phyloP scores from a whole-genome alignment of 768 basidiomycete species.

The Lyophyllum shimeji region DNA sequence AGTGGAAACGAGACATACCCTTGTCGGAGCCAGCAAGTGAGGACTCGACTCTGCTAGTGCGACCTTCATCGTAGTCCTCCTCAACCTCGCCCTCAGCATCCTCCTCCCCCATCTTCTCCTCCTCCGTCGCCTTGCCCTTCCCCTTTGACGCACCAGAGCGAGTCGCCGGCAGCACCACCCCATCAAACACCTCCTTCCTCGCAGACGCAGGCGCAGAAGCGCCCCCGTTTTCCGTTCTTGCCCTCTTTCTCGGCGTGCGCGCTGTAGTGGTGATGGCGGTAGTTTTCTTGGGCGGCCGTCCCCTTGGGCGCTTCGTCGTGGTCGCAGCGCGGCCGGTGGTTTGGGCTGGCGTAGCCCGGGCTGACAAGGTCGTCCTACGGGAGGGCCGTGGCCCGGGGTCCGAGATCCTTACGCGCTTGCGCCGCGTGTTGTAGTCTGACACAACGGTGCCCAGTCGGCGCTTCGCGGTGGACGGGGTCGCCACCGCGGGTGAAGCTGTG shows the following conservation, averaged over 20 bases:
- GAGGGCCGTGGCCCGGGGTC: conserved; percentile 12
- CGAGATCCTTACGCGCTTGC: conserved; percentile 14
- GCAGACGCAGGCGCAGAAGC: conserved; percentile 2
- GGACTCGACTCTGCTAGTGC: conserved; percentile 11
- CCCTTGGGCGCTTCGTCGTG: conserved; percentile 8
- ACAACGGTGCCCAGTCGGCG: conserved; percentile 12
- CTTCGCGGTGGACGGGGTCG: conserved; percentile 1
- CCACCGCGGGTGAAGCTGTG: not conserved
- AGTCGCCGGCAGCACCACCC: conserved; percentile 10
- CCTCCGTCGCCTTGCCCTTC: conserved; percentile 9
- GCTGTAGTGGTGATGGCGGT: not conserved
- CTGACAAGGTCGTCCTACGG: conserved; percentile 6
- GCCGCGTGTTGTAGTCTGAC: conserved; percentile 21
- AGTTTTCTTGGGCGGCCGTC: conserved; percentile 3
- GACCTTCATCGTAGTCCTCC: conserved; percentile 9
- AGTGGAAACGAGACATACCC: conserved; percentile 5
- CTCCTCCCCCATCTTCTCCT: not conserved
- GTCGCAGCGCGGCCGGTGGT: not conserved
- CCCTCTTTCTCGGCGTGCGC: not conserved
- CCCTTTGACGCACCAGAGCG: conserved; percentile 1
- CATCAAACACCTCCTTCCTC: conserved; percentile 18
- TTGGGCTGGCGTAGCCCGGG: not conserved
- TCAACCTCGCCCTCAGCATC: conserved; percentile 14
- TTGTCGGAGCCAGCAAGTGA: conserved; percentile 21
- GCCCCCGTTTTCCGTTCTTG: not conserved